phyloP scores from a whole-genome alignment of 257 asterid genomes.

The Nicotiana attenuata region DNA sequence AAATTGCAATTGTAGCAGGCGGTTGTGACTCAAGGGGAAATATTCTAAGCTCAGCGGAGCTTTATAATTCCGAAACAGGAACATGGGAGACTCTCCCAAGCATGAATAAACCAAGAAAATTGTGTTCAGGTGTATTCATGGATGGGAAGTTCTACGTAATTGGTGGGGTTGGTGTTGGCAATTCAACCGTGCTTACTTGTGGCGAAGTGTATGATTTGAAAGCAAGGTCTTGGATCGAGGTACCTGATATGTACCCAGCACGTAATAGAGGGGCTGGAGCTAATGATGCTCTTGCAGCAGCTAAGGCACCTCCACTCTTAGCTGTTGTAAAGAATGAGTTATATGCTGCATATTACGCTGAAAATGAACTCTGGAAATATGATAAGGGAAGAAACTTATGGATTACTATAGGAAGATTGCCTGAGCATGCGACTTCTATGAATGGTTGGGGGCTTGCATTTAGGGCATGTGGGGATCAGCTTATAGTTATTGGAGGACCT shows the following conservation, averaged over 20 bases:
- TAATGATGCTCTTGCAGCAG: conserved; percentile 38
- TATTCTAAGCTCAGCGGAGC: conserved; percentile 59
- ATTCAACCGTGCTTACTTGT: conserved; percentile 42
- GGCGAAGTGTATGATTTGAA: conserved; percentile 67
- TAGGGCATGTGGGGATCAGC: conserved; percentile 74
- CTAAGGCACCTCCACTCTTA: conserved; percentile 78
- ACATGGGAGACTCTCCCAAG: conserved; percentile 59
- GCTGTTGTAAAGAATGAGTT: conserved; percentile 76
- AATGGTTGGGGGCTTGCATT: conserved; percentile 94
- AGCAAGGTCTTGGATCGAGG: conserved; percentile 51
- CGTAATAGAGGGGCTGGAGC: conserved; percentile 25
- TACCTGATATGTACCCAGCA: conserved; percentile 66
- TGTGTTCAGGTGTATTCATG: conserved; percentile 84
- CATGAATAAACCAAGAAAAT: conserved; percentile 67
- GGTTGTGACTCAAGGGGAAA: conserved; percentile 59
- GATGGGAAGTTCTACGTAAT: conserved; percentile 66
- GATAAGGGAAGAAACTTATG: conserved; percentile 41
- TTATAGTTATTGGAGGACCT: conserved; percentile 79
- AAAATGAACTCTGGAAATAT: conserved; percentile 55
- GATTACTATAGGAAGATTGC: conserved; percentile 59
- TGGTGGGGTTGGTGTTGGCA: conserved; percentile 67
- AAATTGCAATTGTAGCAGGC: conserved; percentile 74
- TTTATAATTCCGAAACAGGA: conserved; percentile 54
- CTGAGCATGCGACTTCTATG: conserved; percentile 64
- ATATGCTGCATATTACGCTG: conserved; percentile 74